Evolutionary conservation across 2,329 filamentous ascomycete species (phyloP), one percentile per base, ranked within the genome.

Genomic region (Aspergillus neotritici): DNA sequence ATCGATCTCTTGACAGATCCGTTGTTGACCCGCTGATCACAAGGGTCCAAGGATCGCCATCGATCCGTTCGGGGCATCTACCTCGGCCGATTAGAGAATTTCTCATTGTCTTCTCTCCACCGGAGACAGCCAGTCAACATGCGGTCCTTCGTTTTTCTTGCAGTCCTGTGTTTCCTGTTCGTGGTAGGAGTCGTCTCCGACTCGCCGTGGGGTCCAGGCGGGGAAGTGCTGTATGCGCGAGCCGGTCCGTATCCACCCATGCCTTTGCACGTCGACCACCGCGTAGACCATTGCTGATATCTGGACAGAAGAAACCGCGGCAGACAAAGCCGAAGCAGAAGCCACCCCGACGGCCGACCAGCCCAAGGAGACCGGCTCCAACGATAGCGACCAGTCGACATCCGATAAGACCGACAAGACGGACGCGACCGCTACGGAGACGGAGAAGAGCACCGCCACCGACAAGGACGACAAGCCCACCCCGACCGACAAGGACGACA

Each of bases 91-190:
- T 25, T 25, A 25, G 4, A 25, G 5, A 6, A 25, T 25, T 25
- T 4, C 7, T 25, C 5, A 8, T 25, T 25, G 21, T 25, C 21
- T 25, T 25, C 21, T 25, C 21, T 5, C 5, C 5, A 25, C 21
- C 21, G 21, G 21, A 25, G 21, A 9, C 21, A 25, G 21, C 21
- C 21, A 41, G 35, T 36, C 56, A 58, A 43, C 37, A 69, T 69
- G 66, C 63, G 63, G 45, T 57, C 53, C 33, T 44, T 58, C 31
- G 48, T 40, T 14, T 46, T 64, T 30, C 44, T 65, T 39, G 57
- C 53, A 21, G 25, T 68, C 34, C 43, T 69, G 31, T 63, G 60
- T 45, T 56, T 61, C 31, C 44, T 68, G 21, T 44, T 65, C 25
- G 38, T 67, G 41, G 45, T 68, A 36, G 57, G 58, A 7, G 56